A percentile compares a stretch with the other conserved stretches of the same genome.
Conservation (phyloP, 139 green algal genomes). For the Chlorella sp. region DNA sequence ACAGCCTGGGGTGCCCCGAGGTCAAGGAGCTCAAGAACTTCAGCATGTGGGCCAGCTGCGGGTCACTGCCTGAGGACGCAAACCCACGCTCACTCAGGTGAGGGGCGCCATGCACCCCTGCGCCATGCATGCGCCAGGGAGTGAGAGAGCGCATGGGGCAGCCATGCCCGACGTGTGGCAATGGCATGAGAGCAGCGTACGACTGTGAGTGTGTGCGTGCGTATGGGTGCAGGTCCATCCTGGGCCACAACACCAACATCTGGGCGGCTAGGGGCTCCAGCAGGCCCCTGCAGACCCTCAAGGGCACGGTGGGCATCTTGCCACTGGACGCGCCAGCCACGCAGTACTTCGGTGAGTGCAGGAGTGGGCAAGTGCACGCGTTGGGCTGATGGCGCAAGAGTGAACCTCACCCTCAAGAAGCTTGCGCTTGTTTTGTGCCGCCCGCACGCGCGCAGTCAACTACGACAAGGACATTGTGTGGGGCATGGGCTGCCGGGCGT, state of each 20-base stretch:
- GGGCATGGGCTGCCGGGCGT: neutral
- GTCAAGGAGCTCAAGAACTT: neutral
- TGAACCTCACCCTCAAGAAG: neutral
- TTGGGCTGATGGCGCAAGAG: too few relatives aligned
- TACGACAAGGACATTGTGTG: neutral
- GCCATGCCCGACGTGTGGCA: too few relatives aligned
- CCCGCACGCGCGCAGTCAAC: neutral
- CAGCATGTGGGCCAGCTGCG: constrained; percentile 12
- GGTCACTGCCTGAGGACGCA: constrained; percentile 20
- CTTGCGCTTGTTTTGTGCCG: neutral
- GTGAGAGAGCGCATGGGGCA: too few relatives aligned
- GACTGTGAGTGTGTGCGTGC: too few relatives aligned
- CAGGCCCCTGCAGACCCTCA: constrained; percentile 3
- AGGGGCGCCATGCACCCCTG: too few relatives aligned
- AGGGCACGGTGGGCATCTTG: constrained; percentile 17
- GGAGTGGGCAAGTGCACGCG: neutral
- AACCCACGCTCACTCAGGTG: constrained; percentile 23
- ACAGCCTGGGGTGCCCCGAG: constrained; percentile 15
- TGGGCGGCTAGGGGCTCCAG: constrained; percentile 32
- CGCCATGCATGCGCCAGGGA: too few relatives aligned
- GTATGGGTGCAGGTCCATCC: constrained; percentile 17
- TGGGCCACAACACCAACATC: constrained; percentile 67
- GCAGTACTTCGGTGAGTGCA: constrained; percentile 24
- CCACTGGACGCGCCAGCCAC: neutral
- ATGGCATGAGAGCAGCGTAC: too few relatives aligned